Base-by-base conservation (phyloP, 257 asterid genomes). In the Salvia splendens region DNA sequence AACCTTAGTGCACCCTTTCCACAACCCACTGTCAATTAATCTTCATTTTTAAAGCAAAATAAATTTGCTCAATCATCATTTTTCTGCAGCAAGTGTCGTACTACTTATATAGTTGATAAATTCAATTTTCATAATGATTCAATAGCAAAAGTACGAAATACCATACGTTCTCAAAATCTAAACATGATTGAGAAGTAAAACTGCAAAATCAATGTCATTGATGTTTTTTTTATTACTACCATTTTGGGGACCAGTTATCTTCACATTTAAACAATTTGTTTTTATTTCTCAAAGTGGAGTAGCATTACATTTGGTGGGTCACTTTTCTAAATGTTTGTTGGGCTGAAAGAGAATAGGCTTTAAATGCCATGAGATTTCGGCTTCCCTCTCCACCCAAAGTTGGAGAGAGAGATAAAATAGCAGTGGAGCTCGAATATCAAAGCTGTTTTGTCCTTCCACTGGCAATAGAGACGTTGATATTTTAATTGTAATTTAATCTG, bases 391-490 rank as follows among this genome's bases (percentile, higher is more conserved):
- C 53, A 69, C 33, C 28, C 30, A 57, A 32, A 48, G 35, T 8
- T 50, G 20, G 30, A 72, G 20, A 8, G 7, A 16, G 58, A n/a
- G 24, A 1, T 12, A 5, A 0, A 14, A 48, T 7, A 9, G 55
- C 33, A 65, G 65, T 30, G 61, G 16, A 52, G 84, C 79, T 54
- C 84, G 80, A 80, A 45, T 33, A 67, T 43, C 80, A 8, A 80
- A 60, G 54, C 58, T 8, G 63, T 14, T 61, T 49, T 67, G 53
- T 49, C 60, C 3, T 67, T 59, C 16, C 59, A 46, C 8, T 53
- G 64, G 60, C 55, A 24, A 73, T 68, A 70, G 73, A 77, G 77
- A 73, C 79, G 79, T 81, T 77, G 77, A 48, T 68, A 14, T 40
- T 65, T 66, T 61, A 30, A 63, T 40, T 42, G 7, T 60, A 28